These are phyloP conservation scores for Quercus bicolor DNA, from an alignment of 306 rosid species.

Conservation along the genomic window DNA sequence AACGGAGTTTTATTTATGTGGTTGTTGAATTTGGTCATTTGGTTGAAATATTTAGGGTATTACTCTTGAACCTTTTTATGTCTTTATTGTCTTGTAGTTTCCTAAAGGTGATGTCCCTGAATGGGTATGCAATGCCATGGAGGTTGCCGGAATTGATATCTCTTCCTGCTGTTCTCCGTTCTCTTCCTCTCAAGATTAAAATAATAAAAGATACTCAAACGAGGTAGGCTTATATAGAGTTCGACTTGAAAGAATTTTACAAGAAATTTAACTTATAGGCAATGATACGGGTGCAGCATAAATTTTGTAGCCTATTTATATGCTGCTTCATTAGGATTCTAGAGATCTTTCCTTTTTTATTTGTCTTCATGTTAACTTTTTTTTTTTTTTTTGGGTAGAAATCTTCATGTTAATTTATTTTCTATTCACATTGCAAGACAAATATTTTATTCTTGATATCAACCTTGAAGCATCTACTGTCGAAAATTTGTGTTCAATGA, in stretches of 20 bases:
- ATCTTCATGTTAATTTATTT: not conserved
- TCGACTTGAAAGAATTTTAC: slow-evolving; percentile 13
- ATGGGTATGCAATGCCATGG: slow-evolving; percentile 98
- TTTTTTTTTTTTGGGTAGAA: not conserved
- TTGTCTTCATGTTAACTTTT: not conserved
- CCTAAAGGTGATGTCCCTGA: slow-evolving; percentile 83
- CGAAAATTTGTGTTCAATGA: not conserved
- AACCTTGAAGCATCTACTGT: not conserved
- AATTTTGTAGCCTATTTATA: slow-evolving; percentile 42
- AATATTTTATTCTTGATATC: not conserved
- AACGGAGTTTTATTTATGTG: not conserved
- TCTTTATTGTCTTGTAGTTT: slow-evolving; percentile 50
- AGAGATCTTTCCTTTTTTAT: not conserved
- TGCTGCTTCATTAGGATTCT: slow-evolving; percentile 36
- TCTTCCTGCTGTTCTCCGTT: slow-evolving; percentile 70
- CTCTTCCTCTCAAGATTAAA: slow-evolving; percentile 26
- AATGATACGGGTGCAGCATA: slow-evolving; percentile 34
- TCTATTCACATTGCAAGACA: not conserved
- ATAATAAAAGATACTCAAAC: not conserved
- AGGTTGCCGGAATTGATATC: slow-evolving; percentile 90
- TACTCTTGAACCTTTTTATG: not conserved
- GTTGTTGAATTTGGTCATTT: slow-evolving; percentile 3
- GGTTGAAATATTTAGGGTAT: not conserved
- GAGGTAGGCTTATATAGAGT: slow-evolving; percentile 18
- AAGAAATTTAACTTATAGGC: not conserved